Conservation (phyloP, 2,329 filamentous ascomycete genomes). For the Ilyonectria sp. region DNA sequence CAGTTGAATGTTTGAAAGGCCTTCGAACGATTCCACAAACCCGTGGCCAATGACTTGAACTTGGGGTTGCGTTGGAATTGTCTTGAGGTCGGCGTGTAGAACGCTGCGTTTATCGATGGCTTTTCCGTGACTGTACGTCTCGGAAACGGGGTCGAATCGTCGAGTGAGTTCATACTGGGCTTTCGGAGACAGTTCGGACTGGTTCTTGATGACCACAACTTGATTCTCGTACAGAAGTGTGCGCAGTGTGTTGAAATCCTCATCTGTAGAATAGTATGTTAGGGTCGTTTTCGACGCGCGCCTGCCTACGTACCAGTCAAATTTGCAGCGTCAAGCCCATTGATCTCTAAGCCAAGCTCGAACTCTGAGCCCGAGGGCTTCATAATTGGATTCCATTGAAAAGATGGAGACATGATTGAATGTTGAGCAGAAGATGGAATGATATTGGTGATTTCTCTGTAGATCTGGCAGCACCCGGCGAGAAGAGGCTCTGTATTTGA, state of each 20-base stretch:
- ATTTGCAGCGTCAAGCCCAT: slow-evolving; percentile 13
- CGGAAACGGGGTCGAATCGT: slow-evolving; percentile 11
- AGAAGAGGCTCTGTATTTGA: too few species aligned
- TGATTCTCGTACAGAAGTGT: slow-evolving; percentile 19
- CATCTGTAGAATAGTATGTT: slow-evolving; percentile 4
- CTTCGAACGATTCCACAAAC: slow-evolving; percentile 14
- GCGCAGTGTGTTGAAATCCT: slow-evolving; percentile 15
- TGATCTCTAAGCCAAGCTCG: slow-evolving; percentile 1
- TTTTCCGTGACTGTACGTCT: slow-evolving; percentile 15
- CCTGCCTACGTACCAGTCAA: slow-evolving; percentile 1
- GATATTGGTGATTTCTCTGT: neutral
- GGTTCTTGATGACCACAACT: slow-evolving; percentile 29
- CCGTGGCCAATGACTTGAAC: slow-evolving; percentile 21
- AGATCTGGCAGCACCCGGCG: too few species aligned
- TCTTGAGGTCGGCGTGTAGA: slow-evolving; percentile 17
- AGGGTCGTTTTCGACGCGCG: neutral
- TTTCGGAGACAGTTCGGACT: slow-evolving; percentile 13
- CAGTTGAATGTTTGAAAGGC: slow-evolving; percentile 3
- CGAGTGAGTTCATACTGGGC: slow-evolving; percentile 22
- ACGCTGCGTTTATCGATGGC: slow-evolving; percentile 14
- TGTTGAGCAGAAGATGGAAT: neutral
- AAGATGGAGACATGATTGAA: neutral
- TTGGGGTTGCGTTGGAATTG: slow-evolving; percentile 14
- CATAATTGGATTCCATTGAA: slow-evolving; percentile 10
- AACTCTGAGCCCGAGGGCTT: neutral